A percentile compares a stretch with the other conserved stretches of the same genome.
These are phyloP conservation scores for Fusarium pseudonygamai DNA, from an alignment of 2,329 filamentous ascomycete genomes.

Conservation along the genomic window DNA sequence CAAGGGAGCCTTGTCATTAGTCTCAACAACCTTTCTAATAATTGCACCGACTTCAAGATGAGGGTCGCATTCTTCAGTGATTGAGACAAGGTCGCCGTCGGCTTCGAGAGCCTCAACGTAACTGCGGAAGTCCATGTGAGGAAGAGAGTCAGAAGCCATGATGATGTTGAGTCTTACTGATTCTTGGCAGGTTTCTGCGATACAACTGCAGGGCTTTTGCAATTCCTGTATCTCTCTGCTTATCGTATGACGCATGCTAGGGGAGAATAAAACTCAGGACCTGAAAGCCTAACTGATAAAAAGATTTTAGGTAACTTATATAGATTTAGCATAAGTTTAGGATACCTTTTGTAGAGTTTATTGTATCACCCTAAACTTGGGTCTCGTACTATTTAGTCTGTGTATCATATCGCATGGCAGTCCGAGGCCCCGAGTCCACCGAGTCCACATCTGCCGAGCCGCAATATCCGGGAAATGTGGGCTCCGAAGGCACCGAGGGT, in stretches of 20 bases:
- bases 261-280: no score
- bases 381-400: no score
- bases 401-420: no score
- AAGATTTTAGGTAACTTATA: no score
- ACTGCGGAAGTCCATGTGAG: constrained; percentile 40
- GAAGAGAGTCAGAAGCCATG: constrained; percentile 22
- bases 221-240: neutral
- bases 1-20: constrained; percentile 56
- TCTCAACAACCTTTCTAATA: constrained; percentile 57
- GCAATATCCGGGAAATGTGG: neutral
- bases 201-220: neutral
- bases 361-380: no score
- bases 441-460: constrained; percentile 1
- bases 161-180: neutral
- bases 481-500: neutral
- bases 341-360: no score
- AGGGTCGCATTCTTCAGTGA: constrained; percentile 54
- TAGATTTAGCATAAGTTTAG: no score
- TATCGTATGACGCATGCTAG: no score
- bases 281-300: no score
- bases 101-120: constrained; percentile 25
- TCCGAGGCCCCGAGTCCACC: constrained; percentile 11
- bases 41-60: constrained; percentile 59
- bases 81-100: constrained; percentile 57
- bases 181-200: neutral